Evolutionary conservation across 495 filamentous ascomycete species (phyloP).

Genomic region (Penicillium waksmanii): DNA sequence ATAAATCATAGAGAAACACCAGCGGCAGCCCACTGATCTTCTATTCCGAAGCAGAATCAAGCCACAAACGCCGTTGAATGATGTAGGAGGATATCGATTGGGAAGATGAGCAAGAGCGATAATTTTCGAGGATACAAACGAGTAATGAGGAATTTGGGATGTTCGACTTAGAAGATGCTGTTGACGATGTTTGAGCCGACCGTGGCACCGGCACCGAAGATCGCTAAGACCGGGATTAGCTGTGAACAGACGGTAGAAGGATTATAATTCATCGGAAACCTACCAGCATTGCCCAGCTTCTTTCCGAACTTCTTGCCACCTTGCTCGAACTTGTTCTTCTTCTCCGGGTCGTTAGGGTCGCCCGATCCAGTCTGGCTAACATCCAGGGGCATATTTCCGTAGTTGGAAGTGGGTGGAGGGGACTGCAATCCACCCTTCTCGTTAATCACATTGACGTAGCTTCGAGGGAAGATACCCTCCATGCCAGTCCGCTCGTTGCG

Average conservation of each 20-base stretch:
- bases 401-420: constrained; percentile 44
- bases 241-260: neutral
- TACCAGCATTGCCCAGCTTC: constrained; percentile 60
- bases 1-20: constrained; percentile 1
- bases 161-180: constrained; percentile 71
- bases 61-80: constrained; percentile 21
- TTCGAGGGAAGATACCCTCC: constrained; percentile 89
- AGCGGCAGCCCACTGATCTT: neutral
- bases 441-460: constrained; percentile 72
- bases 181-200: constrained; percentile 92
- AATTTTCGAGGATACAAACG: neutral
- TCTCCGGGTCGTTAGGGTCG: constrained; percentile 30
- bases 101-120: neutral
- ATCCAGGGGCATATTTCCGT: constrained; percentile 57
- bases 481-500: constrained; percentile 75
- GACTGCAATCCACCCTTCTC: constrained; percentile 39
- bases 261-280: constrained; percentile 18
- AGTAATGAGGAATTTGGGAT: neutral
- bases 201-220: constrained; percentile 86
- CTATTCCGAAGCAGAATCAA: constrained; percentile 1
- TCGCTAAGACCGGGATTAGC: constrained; percentile 43
- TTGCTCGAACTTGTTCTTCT: constrained; percentile 54
- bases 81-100: constrained; percentile 10
- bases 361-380: constrained; percentile 51
- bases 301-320: constrained; percentile 62